These are phyloP conservation scores for Claviceps humidiphila DNA, from an alignment of 2,329 filamentous ascomycete species.

Conservation along the genomic window DNA sequence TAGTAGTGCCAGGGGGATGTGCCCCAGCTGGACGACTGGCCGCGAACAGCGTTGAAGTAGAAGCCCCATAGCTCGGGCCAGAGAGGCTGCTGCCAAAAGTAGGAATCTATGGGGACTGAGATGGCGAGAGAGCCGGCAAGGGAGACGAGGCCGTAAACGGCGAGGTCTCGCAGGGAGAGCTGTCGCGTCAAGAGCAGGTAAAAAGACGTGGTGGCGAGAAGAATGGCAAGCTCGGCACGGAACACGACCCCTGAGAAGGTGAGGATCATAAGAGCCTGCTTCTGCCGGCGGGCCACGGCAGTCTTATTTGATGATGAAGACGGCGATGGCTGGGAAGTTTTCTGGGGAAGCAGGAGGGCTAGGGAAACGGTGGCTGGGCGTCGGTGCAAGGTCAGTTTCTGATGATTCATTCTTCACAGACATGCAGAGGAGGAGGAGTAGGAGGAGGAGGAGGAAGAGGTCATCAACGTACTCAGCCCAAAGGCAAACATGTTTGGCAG, in stretches of 20 bases:
- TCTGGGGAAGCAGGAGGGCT: slow-evolving; percentile 28
- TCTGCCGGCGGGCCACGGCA: slow-evolving; percentile 30
- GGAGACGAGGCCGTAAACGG: slow-evolving; percentile 53
- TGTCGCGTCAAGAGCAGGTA: slow-evolving; percentile 47
- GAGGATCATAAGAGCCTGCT: slow-evolving; percentile 58
- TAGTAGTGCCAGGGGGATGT: slow-evolving; percentile 79
- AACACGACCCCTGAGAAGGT: slow-evolving; percentile 75
- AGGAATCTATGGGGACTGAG: slow-evolving; percentile 71
- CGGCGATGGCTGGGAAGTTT: slow-evolving; percentile 12
- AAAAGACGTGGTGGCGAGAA: slow-evolving; percentile 55
- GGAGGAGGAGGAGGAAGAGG: neutral
- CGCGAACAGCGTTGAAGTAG: slow-evolving; percentile 78
- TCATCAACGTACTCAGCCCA: slow-evolving; percentile 52
- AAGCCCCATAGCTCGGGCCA: slow-evolving; percentile 91
- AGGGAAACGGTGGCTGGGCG: slow-evolving; percentile 51
- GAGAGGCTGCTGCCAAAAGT: slow-evolving; percentile 77
- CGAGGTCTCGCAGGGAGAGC: slow-evolving; percentile 41
- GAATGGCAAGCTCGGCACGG: slow-evolving; percentile 74
- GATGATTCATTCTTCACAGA: neutral
- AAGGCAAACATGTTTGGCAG: slow-evolving; percentile 97
- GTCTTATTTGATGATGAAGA: neutral
- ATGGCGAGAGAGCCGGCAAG: slow-evolving; percentile 51
- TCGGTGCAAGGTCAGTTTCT: neutral
- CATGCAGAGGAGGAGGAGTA: neutral
- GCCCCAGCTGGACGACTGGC: slow-evolving; percentile 78